These are phyloP conservation scores for Russula lepida DNA, from an alignment of 768 basidiomycete species.

Conservation along the genomic window DNA sequence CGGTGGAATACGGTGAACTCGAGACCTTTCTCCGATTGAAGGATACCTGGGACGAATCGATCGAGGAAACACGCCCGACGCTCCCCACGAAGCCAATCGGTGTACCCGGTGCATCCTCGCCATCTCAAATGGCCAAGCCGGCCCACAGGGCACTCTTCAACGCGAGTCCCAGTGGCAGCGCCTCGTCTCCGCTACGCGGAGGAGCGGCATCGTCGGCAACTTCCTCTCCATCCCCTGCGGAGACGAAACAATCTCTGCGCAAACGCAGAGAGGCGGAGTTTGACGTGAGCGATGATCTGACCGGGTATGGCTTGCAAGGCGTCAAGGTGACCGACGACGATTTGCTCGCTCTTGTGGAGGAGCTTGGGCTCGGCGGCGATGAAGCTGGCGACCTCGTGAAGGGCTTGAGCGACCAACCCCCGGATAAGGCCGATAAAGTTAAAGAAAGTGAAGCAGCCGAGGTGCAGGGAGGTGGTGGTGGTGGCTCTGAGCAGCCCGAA, in stretches of 20 bases:
- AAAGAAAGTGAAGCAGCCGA: not conserved
- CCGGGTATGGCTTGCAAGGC: slow-evolving; percentile 66
- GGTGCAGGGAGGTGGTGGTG: not conserved
- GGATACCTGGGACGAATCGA: slow-evolving; percentile 52
- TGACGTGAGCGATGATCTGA: slow-evolving; percentile 60
- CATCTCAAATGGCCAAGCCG: slow-evolving; percentile 69
- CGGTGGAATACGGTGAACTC: slow-evolving; percentile 72
- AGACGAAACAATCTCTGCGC: slow-evolving; percentile 29
- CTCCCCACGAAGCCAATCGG: slow-evolving; percentile 58
- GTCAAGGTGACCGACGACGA: slow-evolving; percentile 74
- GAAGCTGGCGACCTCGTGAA: slow-evolving; percentile 71
- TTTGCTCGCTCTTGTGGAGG: slow-evolving; percentile 56
- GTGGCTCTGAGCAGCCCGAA: not conserved
- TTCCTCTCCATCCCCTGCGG: not conserved
- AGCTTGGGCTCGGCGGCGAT: slow-evolving; percentile 67
- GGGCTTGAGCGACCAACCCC: slow-evolving; percentile 42
- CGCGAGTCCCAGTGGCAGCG: slow-evolving; percentile 21
- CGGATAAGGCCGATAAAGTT: slow-evolving; percentile 21
- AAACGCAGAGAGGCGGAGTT: slow-evolving; percentile 45
- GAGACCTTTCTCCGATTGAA: slow-evolving; percentile 62
- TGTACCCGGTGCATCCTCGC: slow-evolving; percentile 69
- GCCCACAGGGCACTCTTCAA: slow-evolving; percentile 56
- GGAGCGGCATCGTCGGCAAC: not conserved
- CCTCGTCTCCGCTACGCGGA: slow-evolving; percentile 25
- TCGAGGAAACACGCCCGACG: slow-evolving; percentile 53